Percentiles rank a stretch among this genome's conserved stretches.
Evolutionary conservation across 257 asterid genomes (phyloP).

Genomic region (Solanum habrochaites): DNA sequence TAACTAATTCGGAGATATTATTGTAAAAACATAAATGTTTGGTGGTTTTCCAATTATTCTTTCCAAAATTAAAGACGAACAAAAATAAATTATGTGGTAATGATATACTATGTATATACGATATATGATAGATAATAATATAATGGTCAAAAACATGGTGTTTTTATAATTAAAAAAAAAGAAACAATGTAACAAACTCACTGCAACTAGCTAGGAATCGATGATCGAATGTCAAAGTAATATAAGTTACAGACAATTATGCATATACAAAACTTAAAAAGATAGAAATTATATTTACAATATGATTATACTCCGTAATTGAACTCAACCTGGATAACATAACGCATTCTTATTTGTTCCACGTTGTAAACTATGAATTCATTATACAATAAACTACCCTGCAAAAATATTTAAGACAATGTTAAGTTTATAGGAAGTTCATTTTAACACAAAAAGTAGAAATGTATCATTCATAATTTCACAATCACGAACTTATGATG

Average conservation of each 20-base stretch:
- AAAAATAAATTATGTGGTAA: too few species aligned
- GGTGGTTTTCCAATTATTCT: not conserved
- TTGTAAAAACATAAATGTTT: too few species aligned
- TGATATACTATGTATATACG: too few species aligned
- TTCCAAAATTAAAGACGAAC: not conserved
- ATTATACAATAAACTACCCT: slow-evolving; percentile 65
- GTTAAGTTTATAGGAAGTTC: not conserved
- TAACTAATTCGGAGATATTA: not conserved
- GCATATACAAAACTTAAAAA: not conserved
- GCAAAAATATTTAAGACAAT: slow-evolving; percentile 6
- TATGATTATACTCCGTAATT: slow-evolving; percentile 24
- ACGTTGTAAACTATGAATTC: slow-evolving; percentile 86
- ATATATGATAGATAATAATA: too few species aligned
- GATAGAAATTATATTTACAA: not conserved
- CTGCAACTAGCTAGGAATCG: not conserved
- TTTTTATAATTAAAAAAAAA: too few species aligned
- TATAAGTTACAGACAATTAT: not conserved
- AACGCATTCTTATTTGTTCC: slow-evolving; percentile 91
- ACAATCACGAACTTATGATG: not conserved
- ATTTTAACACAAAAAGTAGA: not conserved
- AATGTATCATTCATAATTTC: not conserved
- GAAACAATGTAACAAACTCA: not conserved
- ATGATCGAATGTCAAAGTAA: too few species aligned
- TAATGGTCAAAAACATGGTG: not conserved
- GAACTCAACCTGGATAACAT: slow-evolving; percentile 74